Evolutionary conservation across 1,284 basidiomycete species (phyloP), one percentile per base, ranked within the genome.

Genomic region (Taiwanofungus camphoratus): DNA sequence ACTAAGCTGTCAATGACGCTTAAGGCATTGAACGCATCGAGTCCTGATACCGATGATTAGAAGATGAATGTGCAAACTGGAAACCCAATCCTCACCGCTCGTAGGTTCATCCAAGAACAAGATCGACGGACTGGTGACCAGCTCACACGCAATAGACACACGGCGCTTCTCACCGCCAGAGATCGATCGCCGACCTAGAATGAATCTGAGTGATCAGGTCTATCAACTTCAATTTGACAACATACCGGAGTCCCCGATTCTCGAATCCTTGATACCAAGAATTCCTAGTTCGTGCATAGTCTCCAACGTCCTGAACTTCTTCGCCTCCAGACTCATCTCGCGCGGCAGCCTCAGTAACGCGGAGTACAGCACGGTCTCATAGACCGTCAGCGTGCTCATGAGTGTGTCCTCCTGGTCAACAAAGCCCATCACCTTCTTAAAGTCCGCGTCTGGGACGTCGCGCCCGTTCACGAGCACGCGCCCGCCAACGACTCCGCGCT

Each of bases 351-450:
- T 69, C 53, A 99, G 65, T 39, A 98, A 62, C 8, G 95, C 95
- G 36, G 91, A 94, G 60, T 94, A 96, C 42, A 98, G 64, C 12
- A 99, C 87, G 0, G 94, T 97, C 71, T 99, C 95, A 62, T 97
- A 98, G 9, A 98, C 95, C 1, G 94, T 98, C 61, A 99, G 68
- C 1, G 95, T 98, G 55, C 86, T 80, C 84, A 99, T 93, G 42
- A 99, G 70, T 5, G 93, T 95, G 63, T 99, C 95, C 64, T 98
- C 95, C 65, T 99, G 95, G 62, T 99, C 95, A 40, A 99, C 95
- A 55, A 89, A 99, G 24, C 95, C 95, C 48, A 87, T 82, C 8
- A 97, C 83, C 22, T 82, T 79, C 59, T 83, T 84, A 73, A 92
- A 97, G 56, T 87, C 80, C 29, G 73, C 67, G 56, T 92, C 76